These are phyloP conservation scores for Rubia tinctorum DNA, from an alignment of 305 asterid genomes.

Conservation along the genomic window DNA sequence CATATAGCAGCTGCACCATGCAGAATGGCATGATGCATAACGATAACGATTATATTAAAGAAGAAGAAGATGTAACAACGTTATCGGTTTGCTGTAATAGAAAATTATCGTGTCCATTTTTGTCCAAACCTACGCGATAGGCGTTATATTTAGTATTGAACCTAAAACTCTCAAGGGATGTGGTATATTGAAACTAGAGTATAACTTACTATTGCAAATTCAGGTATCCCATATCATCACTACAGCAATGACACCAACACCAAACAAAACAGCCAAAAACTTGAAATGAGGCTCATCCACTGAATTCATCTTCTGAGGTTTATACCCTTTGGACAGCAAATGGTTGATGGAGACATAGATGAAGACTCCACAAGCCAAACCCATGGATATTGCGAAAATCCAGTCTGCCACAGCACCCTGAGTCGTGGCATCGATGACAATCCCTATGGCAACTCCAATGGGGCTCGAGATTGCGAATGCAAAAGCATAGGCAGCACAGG, in stretches of 20 bases:
- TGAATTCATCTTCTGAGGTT: slow-evolving; percentile 36
- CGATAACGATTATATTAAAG: no score
- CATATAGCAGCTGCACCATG: no score
- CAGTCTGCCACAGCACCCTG: slow-evolving; percentile 82
- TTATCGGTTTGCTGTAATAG: no score
- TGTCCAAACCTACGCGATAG: no score
- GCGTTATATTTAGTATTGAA: neutral
- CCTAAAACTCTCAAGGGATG: neutral
- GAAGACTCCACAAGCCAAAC: slow-evolving; percentile 87
- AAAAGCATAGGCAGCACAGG: slow-evolving; percentile 64
- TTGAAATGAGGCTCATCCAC: slow-evolving; percentile 44
- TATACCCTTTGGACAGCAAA: slow-evolving; percentile 67
- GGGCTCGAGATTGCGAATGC: slow-evolving; percentile 91
- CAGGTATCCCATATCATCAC: slow-evolving; percentile 94
- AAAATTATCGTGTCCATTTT: no score
- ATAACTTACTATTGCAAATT: neutral
- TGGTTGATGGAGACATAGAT: slow-evolving; percentile 85
- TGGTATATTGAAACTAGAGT: neutral
- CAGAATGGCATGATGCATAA: no score
- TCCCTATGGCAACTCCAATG: slow-evolving; percentile 76
- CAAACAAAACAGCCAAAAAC: slow-evolving; percentile 69
- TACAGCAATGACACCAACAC: slow-evolving; percentile 79
- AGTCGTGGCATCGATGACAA: slow-evolving; percentile 70
- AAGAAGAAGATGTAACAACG: no score
- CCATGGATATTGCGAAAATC: slow-evolving; percentile 89